Evolutionary conservation across 1,284 basidiomycete species (phyloP).

Genomic region (Puccinia novopanici): DNA sequence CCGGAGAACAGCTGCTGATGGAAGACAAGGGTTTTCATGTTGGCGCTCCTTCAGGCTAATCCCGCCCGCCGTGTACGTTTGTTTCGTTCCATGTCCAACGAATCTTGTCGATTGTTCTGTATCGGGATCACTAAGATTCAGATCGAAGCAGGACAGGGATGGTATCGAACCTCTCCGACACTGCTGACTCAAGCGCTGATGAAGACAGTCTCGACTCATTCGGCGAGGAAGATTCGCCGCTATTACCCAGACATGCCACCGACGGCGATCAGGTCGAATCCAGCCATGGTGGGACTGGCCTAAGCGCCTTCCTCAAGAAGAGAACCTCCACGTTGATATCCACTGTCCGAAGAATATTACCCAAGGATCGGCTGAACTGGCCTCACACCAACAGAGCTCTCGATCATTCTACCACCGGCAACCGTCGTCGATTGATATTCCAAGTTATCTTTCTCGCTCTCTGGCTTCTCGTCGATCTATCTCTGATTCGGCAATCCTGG

Average conservation of each 20-base stretch:
- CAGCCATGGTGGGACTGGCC: background rate
- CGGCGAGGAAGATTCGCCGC: background rate
- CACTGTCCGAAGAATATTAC: background rate
- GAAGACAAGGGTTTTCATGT: no score
- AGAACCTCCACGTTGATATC: background rate
- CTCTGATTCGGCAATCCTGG: constrained; percentile 22
- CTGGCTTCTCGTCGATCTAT: constrained; percentile 23
- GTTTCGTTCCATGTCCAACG: background rate
- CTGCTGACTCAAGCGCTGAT: background rate
- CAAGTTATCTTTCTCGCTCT: constrained; percentile 2
- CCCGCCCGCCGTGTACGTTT: no score
- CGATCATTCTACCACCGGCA: background rate
- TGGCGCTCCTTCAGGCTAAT: no score
- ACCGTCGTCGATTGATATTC: background rate
- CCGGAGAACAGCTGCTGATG: no score
- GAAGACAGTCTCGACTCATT: constrained; percentile 5
- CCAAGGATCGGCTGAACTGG: background rate
- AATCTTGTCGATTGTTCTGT: background rate
- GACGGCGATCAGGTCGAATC: background rate
- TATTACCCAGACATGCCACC: background rate
- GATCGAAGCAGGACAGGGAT: background rate
- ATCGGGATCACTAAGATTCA: background rate
- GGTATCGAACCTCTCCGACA: background rate
- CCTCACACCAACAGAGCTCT: background rate
- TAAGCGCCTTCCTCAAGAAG: background rate